Conservation (phyloP, 163 green algal species). For the Chlamydomonas reinhardtii region DNA sequence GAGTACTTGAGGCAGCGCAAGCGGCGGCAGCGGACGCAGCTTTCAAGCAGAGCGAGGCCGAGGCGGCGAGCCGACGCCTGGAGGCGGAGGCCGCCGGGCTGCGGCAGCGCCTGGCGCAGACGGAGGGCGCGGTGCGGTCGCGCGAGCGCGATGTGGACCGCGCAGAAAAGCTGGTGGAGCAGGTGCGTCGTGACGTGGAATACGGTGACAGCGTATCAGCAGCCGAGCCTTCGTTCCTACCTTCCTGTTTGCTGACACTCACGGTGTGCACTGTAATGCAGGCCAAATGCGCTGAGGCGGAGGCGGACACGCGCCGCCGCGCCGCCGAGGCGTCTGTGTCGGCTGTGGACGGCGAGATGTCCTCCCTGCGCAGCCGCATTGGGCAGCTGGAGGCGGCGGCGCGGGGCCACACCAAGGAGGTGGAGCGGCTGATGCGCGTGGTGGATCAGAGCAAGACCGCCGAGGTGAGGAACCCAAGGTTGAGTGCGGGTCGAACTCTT, state of each 20-base stretch:
- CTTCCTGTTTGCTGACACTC: too few relatives aligned
- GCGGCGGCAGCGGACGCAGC: not conserved
- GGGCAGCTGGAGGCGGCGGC: constrained; percentile 20
- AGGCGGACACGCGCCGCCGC: constrained; percentile 4
- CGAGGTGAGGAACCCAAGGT: constrained; percentile 28
- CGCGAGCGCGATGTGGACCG: constrained; percentile 45
- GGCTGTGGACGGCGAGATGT: constrained; percentile 13
- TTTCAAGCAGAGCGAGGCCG: constrained; percentile 9
- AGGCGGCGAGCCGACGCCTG: constrained; percentile 1
- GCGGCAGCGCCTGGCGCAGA: constrained; percentile 15
- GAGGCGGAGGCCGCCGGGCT: constrained; percentile 19
- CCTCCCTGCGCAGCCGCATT: not conserved
- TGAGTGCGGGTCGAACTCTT: too few relatives aligned
- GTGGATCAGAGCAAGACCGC: constrained; percentile 37
- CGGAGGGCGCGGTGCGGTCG: constrained; percentile 16
- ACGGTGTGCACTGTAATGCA: too few relatives aligned
- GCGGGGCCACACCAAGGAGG: constrained; percentile 40
- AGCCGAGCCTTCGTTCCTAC: too few relatives aligned
- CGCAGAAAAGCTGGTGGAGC: constrained; percentile 25
- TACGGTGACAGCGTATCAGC: too few relatives aligned
- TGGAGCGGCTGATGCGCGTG: constrained; percentile 40
- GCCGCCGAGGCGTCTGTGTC: constrained; percentile 24
- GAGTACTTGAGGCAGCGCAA: constrained; percentile 29
- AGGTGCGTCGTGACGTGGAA: too few relatives aligned
- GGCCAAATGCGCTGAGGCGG: not conserved